Evolutionary conservation across 331 rosid species (phyloP).

Genomic region (Arachis monticola): DNA sequence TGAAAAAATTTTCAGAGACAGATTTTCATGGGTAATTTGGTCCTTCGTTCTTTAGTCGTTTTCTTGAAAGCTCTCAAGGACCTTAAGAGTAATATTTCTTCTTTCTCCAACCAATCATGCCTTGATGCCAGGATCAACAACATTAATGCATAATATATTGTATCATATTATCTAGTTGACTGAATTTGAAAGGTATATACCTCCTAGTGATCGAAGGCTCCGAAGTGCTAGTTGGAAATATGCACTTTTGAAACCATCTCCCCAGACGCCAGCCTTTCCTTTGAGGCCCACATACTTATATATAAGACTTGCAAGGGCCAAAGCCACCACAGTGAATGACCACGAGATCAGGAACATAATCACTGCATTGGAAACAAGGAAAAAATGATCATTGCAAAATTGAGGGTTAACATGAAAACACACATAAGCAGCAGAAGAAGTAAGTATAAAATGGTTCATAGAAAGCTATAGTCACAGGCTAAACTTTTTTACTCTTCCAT

Average conservation of each 20-base stretch:
- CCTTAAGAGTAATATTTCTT: not conserved
- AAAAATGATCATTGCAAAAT: constrained; percentile 28
- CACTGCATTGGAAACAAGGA: constrained; percentile 61
- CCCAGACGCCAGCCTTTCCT: constrained; percentile 99
- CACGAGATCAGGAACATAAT: constrained; percentile 99
- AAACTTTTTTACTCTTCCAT: not conserved
- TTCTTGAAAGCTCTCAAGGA: not conserved
- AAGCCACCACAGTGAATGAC: constrained; percentile 92
- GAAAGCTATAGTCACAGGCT: constrained; percentile 10
- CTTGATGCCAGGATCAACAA: constrained; percentile 34
- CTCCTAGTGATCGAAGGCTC: constrained; percentile 98
- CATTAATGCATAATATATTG: not conserved
- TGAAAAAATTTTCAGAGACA: not conserved
- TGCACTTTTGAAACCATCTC: constrained; percentile 99
- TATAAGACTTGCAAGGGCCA: constrained; percentile 97
- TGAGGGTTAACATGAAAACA: constrained; percentile 23
- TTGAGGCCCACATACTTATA: constrained; percentile 92
- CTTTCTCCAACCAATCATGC: constrained; percentile 29
- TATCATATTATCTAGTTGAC: constrained; percentile 7
- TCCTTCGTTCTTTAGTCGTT: too few species aligned
- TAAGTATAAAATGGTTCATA: constrained; percentile 11
- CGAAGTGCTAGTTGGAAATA: constrained; percentile 99
- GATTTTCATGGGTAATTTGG: too few species aligned
- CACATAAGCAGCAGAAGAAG: constrained; percentile 21
- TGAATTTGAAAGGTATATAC: constrained; percentile 49